Conservation (phyloP, 495 filamentous ascomycete genomes). For the Penicillium daleae region DNA sequence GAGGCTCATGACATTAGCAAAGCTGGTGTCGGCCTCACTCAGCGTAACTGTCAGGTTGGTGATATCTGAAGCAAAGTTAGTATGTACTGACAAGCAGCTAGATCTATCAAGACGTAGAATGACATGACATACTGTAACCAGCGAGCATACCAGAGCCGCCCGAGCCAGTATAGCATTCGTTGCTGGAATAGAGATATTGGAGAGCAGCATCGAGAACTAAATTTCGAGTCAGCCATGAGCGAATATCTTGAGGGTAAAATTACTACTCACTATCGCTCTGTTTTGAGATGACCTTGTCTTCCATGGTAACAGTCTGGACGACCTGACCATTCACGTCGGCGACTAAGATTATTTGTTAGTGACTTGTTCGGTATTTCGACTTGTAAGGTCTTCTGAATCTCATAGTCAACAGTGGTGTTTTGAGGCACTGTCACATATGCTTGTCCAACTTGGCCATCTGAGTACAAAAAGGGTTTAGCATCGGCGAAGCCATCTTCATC, state of each 20-base stretch:
- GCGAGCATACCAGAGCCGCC: background rate
- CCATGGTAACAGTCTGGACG: background rate
- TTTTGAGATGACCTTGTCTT: background rate
- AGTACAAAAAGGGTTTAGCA: accelerated
- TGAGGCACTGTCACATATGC: background rate
- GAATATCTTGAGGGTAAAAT: background rate
- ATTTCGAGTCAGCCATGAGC: background rate
- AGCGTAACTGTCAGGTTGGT: background rate
- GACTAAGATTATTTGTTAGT: background rate
- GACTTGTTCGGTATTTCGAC: background rate
- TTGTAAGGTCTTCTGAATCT: background rate
- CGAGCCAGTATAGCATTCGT: background rate
- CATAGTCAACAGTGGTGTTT: background rate
- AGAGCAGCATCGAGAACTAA: background rate
- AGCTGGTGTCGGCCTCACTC: background rate
- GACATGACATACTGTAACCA: background rate
- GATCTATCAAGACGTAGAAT: background rate
- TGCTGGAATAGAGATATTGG: background rate
- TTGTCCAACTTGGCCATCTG: background rate
- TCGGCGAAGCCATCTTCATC: background rate
- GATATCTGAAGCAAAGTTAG: background rate
- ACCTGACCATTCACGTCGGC: background rate
- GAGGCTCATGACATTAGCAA: background rate
- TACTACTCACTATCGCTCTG: background rate
- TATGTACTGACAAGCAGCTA: background rate